Conservation (phyloP, 306 rosid genomes). For the Elaeagnus macrophylla region DNA sequence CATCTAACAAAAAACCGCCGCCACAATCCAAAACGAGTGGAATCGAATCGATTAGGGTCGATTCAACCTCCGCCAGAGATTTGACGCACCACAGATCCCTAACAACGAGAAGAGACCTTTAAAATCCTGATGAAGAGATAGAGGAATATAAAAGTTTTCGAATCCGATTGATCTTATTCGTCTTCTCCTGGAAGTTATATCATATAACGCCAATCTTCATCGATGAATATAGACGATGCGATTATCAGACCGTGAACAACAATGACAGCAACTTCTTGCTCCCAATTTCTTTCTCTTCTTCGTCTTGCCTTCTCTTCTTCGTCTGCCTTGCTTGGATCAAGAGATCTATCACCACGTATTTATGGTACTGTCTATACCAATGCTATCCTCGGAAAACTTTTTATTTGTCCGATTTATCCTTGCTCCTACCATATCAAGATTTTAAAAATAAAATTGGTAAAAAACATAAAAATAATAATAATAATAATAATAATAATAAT, state of each 20-base stretch:
- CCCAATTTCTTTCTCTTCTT: slow-evolving; percentile 8
- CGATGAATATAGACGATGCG: slow-evolving; percentile 8
- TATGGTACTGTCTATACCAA: slow-evolving; percentile 3
- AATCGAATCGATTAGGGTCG: slow-evolving; percentile 8
- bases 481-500: too few relatives aligned
- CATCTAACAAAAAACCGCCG: slow-evolving; percentile 17
- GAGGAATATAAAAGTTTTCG: not conserved
- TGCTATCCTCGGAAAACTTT: not conserved
- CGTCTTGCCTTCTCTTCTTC: not conserved
- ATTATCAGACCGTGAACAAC: slow-evolving; percentile 10
- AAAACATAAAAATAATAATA: too few relatives aligned
- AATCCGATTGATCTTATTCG: slow-evolving; percentile 6
- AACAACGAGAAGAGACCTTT: slow-evolving; percentile 3
- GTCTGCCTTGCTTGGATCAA: slow-evolving; percentile 15
- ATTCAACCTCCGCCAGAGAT: slow-evolving; percentile 8
- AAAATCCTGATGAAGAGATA: not conserved
- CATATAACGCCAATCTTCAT: slow-evolving; percentile 12
- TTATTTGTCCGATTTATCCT: not conserved
- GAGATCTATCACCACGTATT: slow-evolving; percentile 22
- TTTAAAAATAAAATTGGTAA: too few relatives aligned
- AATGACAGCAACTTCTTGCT: slow-evolving; percentile 10
- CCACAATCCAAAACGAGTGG: slow-evolving; percentile 2
- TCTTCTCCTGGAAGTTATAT: not conserved
- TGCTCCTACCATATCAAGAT: not conserved
- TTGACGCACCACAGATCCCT: not conserved